Percentiles rank a stretch among this genome's conserved stretches.
Evolutionary conservation across 371 early-diverging fungal species (phyloP).

Genomic region (Rhizopus sp.): DNA sequence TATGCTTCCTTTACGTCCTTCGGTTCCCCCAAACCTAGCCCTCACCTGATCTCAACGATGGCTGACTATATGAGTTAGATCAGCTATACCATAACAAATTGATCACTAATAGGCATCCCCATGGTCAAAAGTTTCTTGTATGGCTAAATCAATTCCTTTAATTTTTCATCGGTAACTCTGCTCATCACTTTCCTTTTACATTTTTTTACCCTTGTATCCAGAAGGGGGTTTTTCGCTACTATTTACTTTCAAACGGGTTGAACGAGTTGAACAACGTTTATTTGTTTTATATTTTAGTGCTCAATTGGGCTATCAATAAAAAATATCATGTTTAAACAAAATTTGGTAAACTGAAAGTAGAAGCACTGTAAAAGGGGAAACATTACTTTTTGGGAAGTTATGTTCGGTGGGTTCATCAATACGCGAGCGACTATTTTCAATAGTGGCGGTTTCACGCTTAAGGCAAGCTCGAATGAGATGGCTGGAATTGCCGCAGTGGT

Average conservation of each 20-base stretch:
- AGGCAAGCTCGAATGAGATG: background rate
- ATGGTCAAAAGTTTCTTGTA: background rate
- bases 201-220: background rate
- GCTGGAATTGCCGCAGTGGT: background rate
- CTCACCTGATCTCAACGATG: background rate
- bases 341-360: too few relatives aligned
- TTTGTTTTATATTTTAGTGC: too few relatives aligned
- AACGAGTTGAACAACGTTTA: background rate
- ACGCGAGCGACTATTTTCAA: background rate
- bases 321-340: too few relatives aligned
- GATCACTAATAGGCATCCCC: background rate
- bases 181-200: background rate
- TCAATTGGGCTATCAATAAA: background rate
- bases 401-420: background rate
- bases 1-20: background rate
- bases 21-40: background rate
- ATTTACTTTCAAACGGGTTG: background rate
- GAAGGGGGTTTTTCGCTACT: background rate
- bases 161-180: background rate
- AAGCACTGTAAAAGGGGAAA: too few relatives aligned
- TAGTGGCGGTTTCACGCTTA: background rate
- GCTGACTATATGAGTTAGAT: background rate
- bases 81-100: background rate
- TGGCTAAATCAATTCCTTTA: background rate
- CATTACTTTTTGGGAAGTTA: too few relatives aligned